Base-by-base conservation (phyloP, 2,329 filamentous ascomycete genomes). In the Diaporthe caulivora region DNA sequence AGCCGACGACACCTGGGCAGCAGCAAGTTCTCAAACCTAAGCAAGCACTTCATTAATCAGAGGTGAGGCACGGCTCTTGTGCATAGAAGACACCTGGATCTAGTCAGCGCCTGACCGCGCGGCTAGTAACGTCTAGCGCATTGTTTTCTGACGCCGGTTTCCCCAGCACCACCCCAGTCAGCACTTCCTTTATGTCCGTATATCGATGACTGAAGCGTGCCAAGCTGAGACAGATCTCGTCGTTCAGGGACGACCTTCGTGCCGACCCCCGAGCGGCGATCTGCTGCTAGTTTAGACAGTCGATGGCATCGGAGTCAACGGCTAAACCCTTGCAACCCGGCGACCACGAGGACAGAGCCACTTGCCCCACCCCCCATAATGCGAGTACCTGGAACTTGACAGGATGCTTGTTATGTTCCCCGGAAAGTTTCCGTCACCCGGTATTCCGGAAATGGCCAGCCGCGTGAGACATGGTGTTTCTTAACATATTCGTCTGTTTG, bases 81-180 rank as follows among this genome's bases (percentile, higher is more conserved):
- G 17, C 21, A 13, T 18, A 34, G 18, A 17, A 49, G 21, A 31
- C 2, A 15, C 15, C 18, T n/a, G 34, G 26, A 15, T n/a, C 10
- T 15, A 49, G 42, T 17, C 42, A 64, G 60, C 17, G 60, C 60
- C 42, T 29, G 60, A 31, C 60, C 42, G 60, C 42, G 60, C 60
- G 60, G 42, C 42, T 34, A 64, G 10, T 24, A 24, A 34, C n/a
- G 42, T 26, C 60, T 26, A 49, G 26, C 17, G 17, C 26, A n/a
- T 42, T 42, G 42, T 64, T 2, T 9, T n/a, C 60, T 34, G 2
- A 31, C 26, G 26, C 18, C 26, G 18, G 5, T n/a, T 34, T 9
- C 60, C 9, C 26, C 18, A 34, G 60, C 42, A n/a, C 10, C 60
- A 49, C 60, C 42, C 24, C 42, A n/a, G 26, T 17, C 42, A n/a